Conservation (phyloP, 1,139 yeast genomes). For the Geotrichum carabidarum region DNA sequence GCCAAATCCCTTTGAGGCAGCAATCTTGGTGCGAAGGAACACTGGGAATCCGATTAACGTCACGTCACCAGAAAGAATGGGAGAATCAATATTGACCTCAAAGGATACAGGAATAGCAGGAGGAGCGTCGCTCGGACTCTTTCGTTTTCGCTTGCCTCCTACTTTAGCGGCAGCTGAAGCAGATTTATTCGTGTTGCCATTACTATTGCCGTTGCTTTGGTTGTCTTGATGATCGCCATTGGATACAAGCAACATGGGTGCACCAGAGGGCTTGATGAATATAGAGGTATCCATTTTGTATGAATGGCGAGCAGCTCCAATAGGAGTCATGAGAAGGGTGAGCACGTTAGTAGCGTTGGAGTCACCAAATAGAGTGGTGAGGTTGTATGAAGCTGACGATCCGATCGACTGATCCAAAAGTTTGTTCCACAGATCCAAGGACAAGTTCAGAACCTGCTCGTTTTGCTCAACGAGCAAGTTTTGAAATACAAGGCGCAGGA, state of each 20-base stretch:
- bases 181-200: constrained; percentile 23
- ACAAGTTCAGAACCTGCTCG: constrained; percentile 58
- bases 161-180: constrained; percentile 13
- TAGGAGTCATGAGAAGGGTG: constrained; percentile 80
- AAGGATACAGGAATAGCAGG: constrained; percentile 21
- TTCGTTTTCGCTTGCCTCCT: constrained; percentile 22
- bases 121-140: constrained; percentile 20
- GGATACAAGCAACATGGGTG: constrained; percentile 36
- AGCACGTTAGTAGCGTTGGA: constrained; percentile 39
- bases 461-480: constrained; percentile 87
- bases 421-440: constrained; percentile 57
- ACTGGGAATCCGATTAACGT: constrained; percentile 74
- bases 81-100: constrained; percentile 79
- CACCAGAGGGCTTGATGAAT: constrained; percentile 78
- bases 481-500: constrained; percentile 75
- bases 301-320: constrained; percentile 86
- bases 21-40: constrained; percentile 68
- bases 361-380: constrained; percentile 10
- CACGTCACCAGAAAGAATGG: constrained; percentile 87
- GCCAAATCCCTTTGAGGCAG: constrained; percentile 76
- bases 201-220: constrained; percentile 27
- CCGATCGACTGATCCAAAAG: constrained; percentile 39
- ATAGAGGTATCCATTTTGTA: constrained; percentile 74
- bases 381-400: constrained; percentile 17
- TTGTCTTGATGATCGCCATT: constrained; percentile 11